phyloP scores from a whole-genome alignment of 2,329 filamentous ascomycete species.

The Geosmithia flava region DNA sequence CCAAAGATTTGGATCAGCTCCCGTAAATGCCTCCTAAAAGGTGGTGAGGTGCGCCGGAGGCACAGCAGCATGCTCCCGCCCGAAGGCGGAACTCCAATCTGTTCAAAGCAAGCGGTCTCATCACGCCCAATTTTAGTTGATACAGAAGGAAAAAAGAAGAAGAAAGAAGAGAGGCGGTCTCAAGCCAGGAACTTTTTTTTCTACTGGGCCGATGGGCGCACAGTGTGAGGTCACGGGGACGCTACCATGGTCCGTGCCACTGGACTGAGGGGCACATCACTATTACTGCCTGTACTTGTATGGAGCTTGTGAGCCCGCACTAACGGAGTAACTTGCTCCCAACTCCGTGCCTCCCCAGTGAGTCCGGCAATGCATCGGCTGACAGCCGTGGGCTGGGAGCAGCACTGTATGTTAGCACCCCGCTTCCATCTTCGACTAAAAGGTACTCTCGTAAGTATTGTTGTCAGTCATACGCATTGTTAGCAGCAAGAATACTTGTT shows the following conservation, averaged over 20 bases:
- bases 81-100: constrained; percentile 40
- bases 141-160: constrained; percentile 39
- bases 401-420: background rate
- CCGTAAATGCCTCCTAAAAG: constrained; percentile 49
- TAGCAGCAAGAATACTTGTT: too few species aligned
- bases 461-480: too few species aligned
- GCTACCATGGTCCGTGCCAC: too few species aligned
- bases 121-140: constrained; percentile 73
- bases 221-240: too few species aligned
- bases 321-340: background rate
- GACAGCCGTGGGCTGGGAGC: background rate
- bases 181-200: background rate
- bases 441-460: background rate
- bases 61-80: constrained; percentile 52
- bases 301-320: too few species aligned
- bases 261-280: too few species aligned
- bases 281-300: too few species aligned
- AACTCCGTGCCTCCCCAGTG: background rate
- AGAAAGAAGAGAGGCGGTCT: constrained; percentile 9
- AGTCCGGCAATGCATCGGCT: background rate
- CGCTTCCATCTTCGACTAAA: background rate
- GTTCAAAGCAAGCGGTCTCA: constrained; percentile 50
- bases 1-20: constrained; percentile 45
- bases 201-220: background rate
- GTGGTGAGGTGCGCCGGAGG: constrained; percentile 52